These are phyloP conservation scores for Aspergillus heteromorphus DNA, from an alignment of 495 filamentous ascomycete genomes.

Conservation along the genomic window DNA sequence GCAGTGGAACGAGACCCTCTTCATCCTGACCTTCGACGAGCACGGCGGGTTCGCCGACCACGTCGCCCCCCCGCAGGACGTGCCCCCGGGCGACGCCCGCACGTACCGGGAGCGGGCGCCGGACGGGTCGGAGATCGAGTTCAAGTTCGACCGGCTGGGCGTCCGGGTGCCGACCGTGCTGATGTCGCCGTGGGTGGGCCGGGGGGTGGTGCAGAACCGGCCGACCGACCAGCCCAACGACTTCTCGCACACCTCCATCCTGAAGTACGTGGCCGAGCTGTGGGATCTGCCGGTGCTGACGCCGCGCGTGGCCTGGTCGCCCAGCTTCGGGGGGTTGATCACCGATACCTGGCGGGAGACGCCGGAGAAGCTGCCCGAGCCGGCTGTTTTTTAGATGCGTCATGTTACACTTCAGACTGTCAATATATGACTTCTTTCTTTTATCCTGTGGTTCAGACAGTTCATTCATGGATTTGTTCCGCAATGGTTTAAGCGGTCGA, in stretches of 20 bases:
- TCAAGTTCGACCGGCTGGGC: slow-evolving; percentile 47
- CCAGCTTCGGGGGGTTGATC: slow-evolving; percentile 36
- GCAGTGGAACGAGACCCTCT: slow-evolving; percentile 46
- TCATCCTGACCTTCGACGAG: slow-evolving; percentile 48
- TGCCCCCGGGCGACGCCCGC: slow-evolving; percentile 36
- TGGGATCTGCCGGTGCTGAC: slow-evolving; percentile 40
- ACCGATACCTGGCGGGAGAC: slow-evolving; percentile 26
- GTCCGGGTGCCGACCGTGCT: slow-evolving; percentile 45
- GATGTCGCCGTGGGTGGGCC: slow-evolving; percentile 45
- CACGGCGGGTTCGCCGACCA: slow-evolving; percentile 49
- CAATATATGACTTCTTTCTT: too few relatives aligned
- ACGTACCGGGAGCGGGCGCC: slow-evolving; percentile 37
- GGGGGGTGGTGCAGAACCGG: slow-evolving; percentile 38
- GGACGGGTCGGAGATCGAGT: slow-evolving; percentile 39
- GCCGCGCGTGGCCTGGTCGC: slow-evolving; percentile 40
- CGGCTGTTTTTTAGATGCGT: too few relatives aligned
- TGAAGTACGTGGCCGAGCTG: slow-evolving; percentile 37
- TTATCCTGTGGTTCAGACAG: too few relatives aligned
- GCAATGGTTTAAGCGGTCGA: too few relatives aligned
- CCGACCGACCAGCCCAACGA: slow-evolving; percentile 24
- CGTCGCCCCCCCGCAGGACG: slow-evolving; percentile 39
- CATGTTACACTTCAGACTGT: too few relatives aligned
- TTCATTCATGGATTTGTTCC: too few relatives aligned
- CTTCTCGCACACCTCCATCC: slow-evolving; percentile 43
- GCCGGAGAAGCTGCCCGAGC: slow-evolving; percentile 20